Evolutionary conservation across 306 rosid species (phyloP).

Genomic region (Cucurbita moschata): DNA sequence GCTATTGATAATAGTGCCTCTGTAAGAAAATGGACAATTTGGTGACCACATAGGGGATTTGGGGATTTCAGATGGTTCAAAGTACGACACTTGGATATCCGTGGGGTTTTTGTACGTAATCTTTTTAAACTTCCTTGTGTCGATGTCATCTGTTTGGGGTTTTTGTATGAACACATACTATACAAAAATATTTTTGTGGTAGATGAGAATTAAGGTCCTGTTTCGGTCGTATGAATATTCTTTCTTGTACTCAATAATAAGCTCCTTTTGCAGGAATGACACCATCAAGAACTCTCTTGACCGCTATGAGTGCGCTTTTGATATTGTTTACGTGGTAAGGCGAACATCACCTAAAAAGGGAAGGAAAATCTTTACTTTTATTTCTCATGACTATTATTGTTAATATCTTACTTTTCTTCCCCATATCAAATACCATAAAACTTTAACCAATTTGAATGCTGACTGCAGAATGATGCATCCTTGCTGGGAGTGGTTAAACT

Average conservation of each 20-base stretch:
- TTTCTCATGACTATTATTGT: not conserved
- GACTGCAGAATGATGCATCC: conserved; percentile 84
- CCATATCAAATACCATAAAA: not conserved
- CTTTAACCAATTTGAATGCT: conserved; percentile 9
- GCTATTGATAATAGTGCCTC: conserved; percentile 36
- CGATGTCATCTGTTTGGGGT: not conserved
- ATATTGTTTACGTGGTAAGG: conserved; percentile 74
- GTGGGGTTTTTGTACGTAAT: conserved; percentile 76
- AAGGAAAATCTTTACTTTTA: not conserved
- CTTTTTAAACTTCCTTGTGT: not conserved
- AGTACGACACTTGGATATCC: conserved; percentile 64
- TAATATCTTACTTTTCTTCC: not conserved
- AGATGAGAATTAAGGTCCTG: not conserved
- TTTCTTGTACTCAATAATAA: not conserved
- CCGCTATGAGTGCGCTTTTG: conserved; percentile 55
- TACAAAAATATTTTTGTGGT: not conserved
- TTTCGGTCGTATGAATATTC: not conserved
- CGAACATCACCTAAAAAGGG: not conserved
- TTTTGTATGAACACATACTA: not conserved
- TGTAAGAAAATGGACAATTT: conserved; percentile 60
- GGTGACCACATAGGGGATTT: conserved; percentile 91
- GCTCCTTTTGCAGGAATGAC: conserved; percentile 57
- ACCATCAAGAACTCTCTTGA: conserved; percentile 52
- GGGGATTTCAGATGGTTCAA: conserved; percentile 88
- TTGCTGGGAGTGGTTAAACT: conserved; percentile 66